Evolutionary conservation across 2,329 filamentous ascomycete genomes (phyloP).

Genomic region (Hypomyces rosellus): DNA sequence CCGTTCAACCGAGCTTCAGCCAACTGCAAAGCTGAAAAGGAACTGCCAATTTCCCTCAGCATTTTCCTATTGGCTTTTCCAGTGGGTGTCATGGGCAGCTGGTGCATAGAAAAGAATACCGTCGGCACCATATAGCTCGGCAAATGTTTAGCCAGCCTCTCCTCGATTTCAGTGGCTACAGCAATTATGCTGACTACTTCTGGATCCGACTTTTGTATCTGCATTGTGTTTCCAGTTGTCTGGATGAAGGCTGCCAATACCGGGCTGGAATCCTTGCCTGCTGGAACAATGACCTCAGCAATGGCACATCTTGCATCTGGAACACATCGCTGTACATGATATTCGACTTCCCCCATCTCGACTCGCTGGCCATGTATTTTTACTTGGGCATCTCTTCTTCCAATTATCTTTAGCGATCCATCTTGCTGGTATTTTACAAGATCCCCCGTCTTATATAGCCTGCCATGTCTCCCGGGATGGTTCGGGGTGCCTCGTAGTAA

Average conservation of each 20-base stretch:
- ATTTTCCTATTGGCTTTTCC: conserved; percentile 5
- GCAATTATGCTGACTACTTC: neutral
- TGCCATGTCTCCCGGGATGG: conserved; percentile 13
- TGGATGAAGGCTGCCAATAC: neutral
- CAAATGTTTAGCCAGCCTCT: neutral
- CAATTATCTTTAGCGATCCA: neutral
- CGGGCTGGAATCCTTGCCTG: neutral
- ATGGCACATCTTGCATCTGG: neutral
- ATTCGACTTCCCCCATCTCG: conserved; percentile 29
- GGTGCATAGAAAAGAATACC: conserved; percentile 30
- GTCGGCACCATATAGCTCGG: conserved; percentile 36
- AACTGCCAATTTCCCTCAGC: neutral
- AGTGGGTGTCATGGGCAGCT: conserved; percentile 24
- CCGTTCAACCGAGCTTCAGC: neutral
- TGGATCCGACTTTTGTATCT: conserved; percentile 1
- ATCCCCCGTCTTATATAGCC: neutral
- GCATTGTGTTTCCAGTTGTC: neutral
- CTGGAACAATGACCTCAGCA: neutral
- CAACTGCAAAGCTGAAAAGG: neutral
- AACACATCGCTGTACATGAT: conserved; percentile 1
- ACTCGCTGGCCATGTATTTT: conserved; percentile 48
- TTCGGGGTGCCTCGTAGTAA: too few species aligned
- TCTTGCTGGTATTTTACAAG: neutral
- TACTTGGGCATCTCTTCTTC: conserved; percentile 44
- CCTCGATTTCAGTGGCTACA: neutral